phyloP scores from a whole-genome alignment of 2,329 filamentous ascomycete genomes.

The Xylaria sp. region DNA sequence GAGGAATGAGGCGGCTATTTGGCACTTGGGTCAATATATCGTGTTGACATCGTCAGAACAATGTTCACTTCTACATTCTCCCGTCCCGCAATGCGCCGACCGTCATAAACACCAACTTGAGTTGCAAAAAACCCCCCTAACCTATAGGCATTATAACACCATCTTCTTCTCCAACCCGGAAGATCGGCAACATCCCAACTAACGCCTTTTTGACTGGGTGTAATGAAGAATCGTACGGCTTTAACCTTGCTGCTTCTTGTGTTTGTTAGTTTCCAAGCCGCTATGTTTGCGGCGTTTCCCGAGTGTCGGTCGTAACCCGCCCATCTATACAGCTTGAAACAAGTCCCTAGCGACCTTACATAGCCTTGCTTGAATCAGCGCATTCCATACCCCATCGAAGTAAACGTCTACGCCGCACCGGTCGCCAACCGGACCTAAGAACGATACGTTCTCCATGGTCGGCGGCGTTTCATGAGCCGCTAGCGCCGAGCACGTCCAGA shows the following conservation, averaged over 20 bases:
- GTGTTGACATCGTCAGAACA: constrained; percentile 6
- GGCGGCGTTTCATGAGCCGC: constrained; percentile 14
- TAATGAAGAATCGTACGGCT: not conserved
- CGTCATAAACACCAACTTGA: not conserved
- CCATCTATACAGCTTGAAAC: not conserved
- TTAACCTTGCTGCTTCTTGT: not conserved
- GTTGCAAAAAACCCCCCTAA: not conserved
- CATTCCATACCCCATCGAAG: constrained; percentile 13
- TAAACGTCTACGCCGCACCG: not conserved
- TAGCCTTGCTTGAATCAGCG: constrained; percentile 5
- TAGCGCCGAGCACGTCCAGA: constrained; percentile 8
- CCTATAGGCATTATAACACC: not conserved
- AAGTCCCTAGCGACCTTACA: not conserved
- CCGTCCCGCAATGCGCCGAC: constrained; percentile 5
- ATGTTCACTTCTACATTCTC: constrained; percentile 4
- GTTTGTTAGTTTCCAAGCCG: not conserved
- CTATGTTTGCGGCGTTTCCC: not conserved
- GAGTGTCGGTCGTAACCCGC: not conserved
- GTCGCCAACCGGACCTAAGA: not conserved
- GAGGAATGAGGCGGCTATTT: constrained; percentile 12
- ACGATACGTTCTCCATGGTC: not conserved
- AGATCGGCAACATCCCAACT: constrained; percentile 6
- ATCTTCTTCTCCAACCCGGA: not conserved
- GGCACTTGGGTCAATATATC: constrained; percentile 4
- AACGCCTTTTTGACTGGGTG: not conserved